A percentile compares a stretch with the other conserved stretches of the same genome.
Evolutionary conservation across 805 yeast genomes (phyloP).

Genomic region (Wickerhamomyces tratensis): DNA sequence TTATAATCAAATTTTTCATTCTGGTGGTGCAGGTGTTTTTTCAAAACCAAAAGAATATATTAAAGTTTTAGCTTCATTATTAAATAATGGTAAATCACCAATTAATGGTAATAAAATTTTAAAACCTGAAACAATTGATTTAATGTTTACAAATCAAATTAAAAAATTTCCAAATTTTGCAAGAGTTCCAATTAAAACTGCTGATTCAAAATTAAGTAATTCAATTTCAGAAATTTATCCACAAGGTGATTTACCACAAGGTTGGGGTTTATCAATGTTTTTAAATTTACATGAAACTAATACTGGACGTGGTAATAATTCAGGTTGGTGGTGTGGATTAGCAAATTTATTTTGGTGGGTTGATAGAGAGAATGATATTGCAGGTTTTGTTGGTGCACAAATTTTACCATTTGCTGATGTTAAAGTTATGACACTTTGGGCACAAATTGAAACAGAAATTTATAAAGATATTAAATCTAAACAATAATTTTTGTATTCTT

Average conservation of each 20-base stretch:
- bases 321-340: conserved; percentile 32
- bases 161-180: conserved; percentile 18
- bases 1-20: conserved; percentile 10
- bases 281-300: conserved; percentile 17
- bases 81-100: conserved; percentile 32
- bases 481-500: too few species aligned
- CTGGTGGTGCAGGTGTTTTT: conserved; percentile 36
- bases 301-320: conserved; percentile 27
- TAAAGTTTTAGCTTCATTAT: conserved; percentile 26
- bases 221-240: conserved; percentile 14
- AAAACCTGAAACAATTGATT: conserved; percentile 21
- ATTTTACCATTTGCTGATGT: conserved; percentile 26
- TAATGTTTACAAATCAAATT: conserved; percentile 24
- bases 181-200: conserved; percentile 5
- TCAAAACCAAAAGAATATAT: conserved; percentile 30
- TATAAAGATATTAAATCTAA: conserved; percentile 3
- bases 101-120: conserved; percentile 23
- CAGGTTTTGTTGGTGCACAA: conserved; percentile 30
- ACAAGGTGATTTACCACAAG: conserved; percentile 16
- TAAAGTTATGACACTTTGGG: conserved; percentile 9
- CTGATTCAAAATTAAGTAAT: conserved; percentile 8
- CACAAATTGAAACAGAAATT: conserved; percentile 10
- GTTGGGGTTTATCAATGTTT: conserved; percentile 24
- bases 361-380: conserved; percentile 27
- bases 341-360: conserved; percentile 32